Evolutionary conservation across 2,329 filamentous ascomycete species (phyloP), one percentile per base, ranked within the genome.

Genomic region (Raffaelea albimanens): DNA sequence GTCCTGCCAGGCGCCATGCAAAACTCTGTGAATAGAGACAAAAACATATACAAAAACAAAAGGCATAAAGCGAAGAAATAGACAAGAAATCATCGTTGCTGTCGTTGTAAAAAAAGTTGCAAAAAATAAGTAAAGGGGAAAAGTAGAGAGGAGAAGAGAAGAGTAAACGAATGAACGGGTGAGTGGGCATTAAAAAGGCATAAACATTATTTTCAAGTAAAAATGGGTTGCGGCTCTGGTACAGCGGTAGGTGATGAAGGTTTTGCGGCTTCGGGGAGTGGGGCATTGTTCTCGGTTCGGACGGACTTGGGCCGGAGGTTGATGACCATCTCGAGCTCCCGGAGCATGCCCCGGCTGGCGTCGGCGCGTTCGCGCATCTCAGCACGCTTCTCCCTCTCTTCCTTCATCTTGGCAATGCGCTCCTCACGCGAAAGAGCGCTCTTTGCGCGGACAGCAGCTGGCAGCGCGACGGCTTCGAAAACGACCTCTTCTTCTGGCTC

Each of bases 321-420:
- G 62, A 97, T 94, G 51, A 98, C 80, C 54, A 87, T 91, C 68
- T 96, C 88, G 50, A 98, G 73, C 67, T 98, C 93, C 53, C 85
- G 82, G 53, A 98, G 75, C 87, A 98, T 95, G 56, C 85, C 87
- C 40, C 82, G 86, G 53, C 82, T 94, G 11, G 87, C 85, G 52
- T 96, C 88, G 40, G 80, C 71, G 59, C 85, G 84, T 56, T 90
- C 86, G 47, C 82, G 79, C 38, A 82, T 70, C 38, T 80, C 72
- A 19, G 85, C 83, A 60, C 87, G 85, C 53, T 78, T 79, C 46
- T 81, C 82, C 49, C 91, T 78, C 40, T 97, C 91, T 60, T 95
- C 90, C 57, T 85, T 84, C 71, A 96, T 89, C 64, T 85, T 91
- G 40, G 75, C 73, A 57, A 97, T 85, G 40, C 93, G 81, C 66